Evolutionary conservation across 192 early-diverging fungal species (phyloP), one percentile per base, ranked within the genome.

Genomic region (Pilaira anomala): DNA sequence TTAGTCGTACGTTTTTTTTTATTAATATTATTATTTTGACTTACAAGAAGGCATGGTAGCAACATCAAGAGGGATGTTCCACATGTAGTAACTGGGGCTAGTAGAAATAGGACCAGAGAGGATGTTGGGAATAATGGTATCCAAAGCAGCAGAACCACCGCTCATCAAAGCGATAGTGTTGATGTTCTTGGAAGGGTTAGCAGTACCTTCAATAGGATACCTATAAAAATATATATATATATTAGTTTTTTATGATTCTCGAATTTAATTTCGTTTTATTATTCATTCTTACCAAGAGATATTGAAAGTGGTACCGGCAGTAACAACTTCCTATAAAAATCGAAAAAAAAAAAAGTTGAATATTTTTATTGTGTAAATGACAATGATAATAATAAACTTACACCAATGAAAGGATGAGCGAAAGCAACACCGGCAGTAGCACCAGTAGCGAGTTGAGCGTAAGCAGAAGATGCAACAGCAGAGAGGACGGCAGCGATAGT

Each of bases 41-140:
- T 70, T 70, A 70, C 68, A 70, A 28, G 62, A 30, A 33, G 13
- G 24, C 8, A 33, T 24, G 7, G 68, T 63, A 53, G 54, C 25
- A 44, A 70, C 26, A 33, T 24, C 52, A 13, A 44, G 41, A 19
- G 68, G 68, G 56, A 71, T 65, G 48, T 59, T 65, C 69, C 69
- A 71, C 22, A 45, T 40, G 41, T 60, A 71, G 6, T 39, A 26
- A 25, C 36, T 5, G 21, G 46, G 21, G 44, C 22, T 46, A 16
- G 42, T 62, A 24, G 69, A 49, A 24, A 71, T 48, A 28, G 55
- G 41, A 3, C 9, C 33, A 16, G 45, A 48, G 63, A 71, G 36
- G 26, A 52, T 51, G 19, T 26, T 46, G 13, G 13, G 44, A 14
- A 46, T 46, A 13, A 46, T 14, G 16, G 18, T 46, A 46, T 46